Evolutionary conservation across 495 filamentous ascomycete species (phyloP).

Genomic region (Opeltia flavorubescens): DNA sequence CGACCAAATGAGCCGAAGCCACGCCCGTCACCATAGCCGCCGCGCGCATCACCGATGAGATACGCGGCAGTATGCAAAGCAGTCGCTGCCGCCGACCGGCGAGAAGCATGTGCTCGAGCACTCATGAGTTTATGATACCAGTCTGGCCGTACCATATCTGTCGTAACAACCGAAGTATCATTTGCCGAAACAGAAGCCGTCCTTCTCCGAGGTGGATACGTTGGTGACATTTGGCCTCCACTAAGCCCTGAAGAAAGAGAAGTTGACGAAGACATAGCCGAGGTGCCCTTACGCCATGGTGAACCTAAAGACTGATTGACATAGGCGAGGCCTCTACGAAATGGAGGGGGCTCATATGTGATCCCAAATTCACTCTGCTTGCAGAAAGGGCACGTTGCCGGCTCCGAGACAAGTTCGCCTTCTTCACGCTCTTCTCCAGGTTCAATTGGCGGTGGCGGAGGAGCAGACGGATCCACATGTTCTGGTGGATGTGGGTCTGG

Average conservation of each 20-base stretch:
- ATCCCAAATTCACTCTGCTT: conserved; percentile 89
- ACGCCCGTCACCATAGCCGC: conserved; percentile 33
- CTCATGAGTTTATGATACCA: conserved; percentile 83
- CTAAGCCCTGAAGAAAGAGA: conserved; percentile 29
- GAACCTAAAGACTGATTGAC: conserved; percentile 30
- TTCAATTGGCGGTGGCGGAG: conserved; percentile 16
- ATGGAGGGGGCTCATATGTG: conserved; percentile 77
- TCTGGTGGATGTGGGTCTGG: conserved; percentile 93
- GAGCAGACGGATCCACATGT: conserved; percentile 42
- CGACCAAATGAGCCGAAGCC: conserved; percentile 31
- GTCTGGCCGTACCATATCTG: conserved; percentile 81
- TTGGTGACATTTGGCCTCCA: conserved; percentile 18
- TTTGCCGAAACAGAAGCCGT: conserved; percentile 72
- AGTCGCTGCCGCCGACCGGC: conserved; percentile 83
- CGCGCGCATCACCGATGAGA: conserved; percentile 52
- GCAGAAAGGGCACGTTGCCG: conserved; percentile 91
- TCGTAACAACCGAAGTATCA: conserved; percentile 73
- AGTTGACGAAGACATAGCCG: conserved; percentile 57
- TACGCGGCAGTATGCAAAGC: conserved; percentile 93
- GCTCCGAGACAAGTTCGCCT: conserved; percentile 69
- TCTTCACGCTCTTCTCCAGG: conserved; percentile 37
- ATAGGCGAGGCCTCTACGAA: conserved; percentile 72
- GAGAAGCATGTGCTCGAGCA: conserved; percentile 68
- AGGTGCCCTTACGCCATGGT: conserved; percentile 35
- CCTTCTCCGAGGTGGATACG: conserved; percentile 39